These are phyloP conservation scores for Eimeria sp. DNA, from an alignment of 169 alveolate genomes.

Conservation along the genomic window DNA sequence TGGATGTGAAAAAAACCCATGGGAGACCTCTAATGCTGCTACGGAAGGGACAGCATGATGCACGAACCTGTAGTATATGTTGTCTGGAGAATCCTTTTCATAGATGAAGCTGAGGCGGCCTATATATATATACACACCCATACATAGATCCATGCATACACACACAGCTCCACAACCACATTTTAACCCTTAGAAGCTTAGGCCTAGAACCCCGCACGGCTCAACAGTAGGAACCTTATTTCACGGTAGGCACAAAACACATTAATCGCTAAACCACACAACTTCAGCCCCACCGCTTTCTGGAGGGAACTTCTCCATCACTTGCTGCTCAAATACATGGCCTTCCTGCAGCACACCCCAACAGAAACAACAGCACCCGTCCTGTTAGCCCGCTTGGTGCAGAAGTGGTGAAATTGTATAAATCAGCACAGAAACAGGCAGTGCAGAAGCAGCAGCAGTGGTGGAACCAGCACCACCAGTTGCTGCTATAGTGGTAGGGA, in stretches of 20 bases:
- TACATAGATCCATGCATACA: background rate
- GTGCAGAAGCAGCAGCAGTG: background rate
- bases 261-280: background rate
- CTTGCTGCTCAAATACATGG: constrained; percentile 83
- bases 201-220: background rate
- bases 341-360: constrained; percentile 76
- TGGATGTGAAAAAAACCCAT: background rate
- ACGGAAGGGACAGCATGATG: background rate
- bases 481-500: background rate
- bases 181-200: background rate
- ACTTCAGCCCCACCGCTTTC: constrained; percentile 55
- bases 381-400: background rate
- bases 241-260: background rate
- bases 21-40: background rate
- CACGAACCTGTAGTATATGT: constrained; percentile 83
- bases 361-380: background rate
- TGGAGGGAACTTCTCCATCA: constrained; percentile 82
- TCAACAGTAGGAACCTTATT: background rate
- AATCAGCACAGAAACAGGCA: background rate
- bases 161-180: background rate
- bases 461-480: background rate
- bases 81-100: constrained; percentile 83
- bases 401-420: background rate
- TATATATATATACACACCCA: background rate
- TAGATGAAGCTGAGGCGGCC: constrained; percentile 76